These are phyloP conservation scores for Sarocladium brachiariae DNA, from an alignment of 2,329 filamentous ascomycete species.

Conservation along the genomic window DNA sequence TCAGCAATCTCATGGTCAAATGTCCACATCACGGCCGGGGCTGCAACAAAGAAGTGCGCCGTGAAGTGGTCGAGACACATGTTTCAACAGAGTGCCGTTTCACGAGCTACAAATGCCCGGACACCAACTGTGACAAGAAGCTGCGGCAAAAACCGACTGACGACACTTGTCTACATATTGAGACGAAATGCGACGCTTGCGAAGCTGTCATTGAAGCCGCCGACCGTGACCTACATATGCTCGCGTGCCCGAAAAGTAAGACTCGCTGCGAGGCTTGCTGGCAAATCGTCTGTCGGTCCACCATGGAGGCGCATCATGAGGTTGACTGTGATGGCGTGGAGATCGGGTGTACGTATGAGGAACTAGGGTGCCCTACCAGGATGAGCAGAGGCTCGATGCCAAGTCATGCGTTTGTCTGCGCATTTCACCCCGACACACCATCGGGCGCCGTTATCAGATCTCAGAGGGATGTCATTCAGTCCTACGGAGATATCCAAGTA, in stretches of 20 bases:
- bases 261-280: slow-evolving; percentile 44
- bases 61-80: slow-evolving; percentile 50
- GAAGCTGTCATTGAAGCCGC: slow-evolving; percentile 40
- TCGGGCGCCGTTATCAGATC: slow-evolving; percentile 43
- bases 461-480: slow-evolving; percentile 41
- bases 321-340: slow-evolving; percentile 42
- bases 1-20: slow-evolving; percentile 51
- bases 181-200: slow-evolving; percentile 48
- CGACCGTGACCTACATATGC: slow-evolving; percentile 28
- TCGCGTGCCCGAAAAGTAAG: slow-evolving; percentile 39
- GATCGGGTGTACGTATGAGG: slow-evolving; percentile 40
- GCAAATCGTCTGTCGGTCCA: slow-evolving; percentile 34
- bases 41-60: slow-evolving; percentile 42
- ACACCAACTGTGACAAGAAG: slow-evolving; percentile 42
- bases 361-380: slow-evolving; percentile 29
- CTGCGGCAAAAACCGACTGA: slow-evolving; percentile 43
- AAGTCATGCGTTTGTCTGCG: slow-evolving; percentile 41
- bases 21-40: slow-evolving; percentile 48
- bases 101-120: slow-evolving; percentile 49
- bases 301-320: slow-evolving; percentile 40
- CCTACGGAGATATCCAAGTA: slow-evolving; percentile 27
- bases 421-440: slow-evolving; percentile 42
- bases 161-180: slow-evolving; percentile 49
- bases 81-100: slow-evolving; percentile 50
- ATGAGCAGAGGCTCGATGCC: slow-evolving; percentile 30